These are phyloP conservation scores for Tetracladium setigerum DNA, from an alignment of 495 filamentous ascomycete genomes.

Conservation along the genomic window DNA sequence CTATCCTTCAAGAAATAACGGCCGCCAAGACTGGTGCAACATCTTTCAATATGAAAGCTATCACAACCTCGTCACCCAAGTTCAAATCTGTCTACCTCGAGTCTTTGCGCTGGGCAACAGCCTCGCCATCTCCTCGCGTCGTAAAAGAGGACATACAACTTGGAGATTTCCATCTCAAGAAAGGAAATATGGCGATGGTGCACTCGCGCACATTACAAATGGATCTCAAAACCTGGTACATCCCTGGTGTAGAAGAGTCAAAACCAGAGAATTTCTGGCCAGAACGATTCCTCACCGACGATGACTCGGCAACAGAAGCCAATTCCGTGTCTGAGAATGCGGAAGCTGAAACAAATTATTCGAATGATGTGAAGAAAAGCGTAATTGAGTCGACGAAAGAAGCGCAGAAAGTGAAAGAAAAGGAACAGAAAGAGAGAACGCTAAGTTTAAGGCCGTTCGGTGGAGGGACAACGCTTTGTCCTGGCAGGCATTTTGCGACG, in stretches of 20 bases:
- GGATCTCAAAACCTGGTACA: neutral
- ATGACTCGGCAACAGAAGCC: neutral
- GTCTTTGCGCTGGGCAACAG: conserved; percentile 4
- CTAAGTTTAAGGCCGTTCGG: conserved; percentile 33
- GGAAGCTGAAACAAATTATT: conserved; percentile 1
- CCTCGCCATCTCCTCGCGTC: conserved; percentile 1
- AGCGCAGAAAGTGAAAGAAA: neutral
- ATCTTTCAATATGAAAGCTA: neutral
- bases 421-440: neutral
- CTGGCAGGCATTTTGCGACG: conserved; percentile 39
- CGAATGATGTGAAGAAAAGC: neutral
- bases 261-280: conserved; percentile 1
- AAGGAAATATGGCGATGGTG: conserved; percentile 5
- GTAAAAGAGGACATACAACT: conserved; percentile 1
- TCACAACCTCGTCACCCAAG: neutral
- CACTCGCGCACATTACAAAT: conserved; percentile 1
- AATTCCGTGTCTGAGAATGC: neutral
- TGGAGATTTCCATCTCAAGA: neutral
- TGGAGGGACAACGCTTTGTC: conserved; percentile 34
- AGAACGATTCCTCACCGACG: neutral
- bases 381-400: neutral
- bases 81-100: conserved; percentile 8
- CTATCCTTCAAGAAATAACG: neutral
- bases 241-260: neutral
- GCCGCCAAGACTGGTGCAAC: neutral